Percentiles rank a stretch among this genome's conserved stretches.
Conservation (phyloP, 345 rosid genomes). For the Populus deltoides region DNA sequence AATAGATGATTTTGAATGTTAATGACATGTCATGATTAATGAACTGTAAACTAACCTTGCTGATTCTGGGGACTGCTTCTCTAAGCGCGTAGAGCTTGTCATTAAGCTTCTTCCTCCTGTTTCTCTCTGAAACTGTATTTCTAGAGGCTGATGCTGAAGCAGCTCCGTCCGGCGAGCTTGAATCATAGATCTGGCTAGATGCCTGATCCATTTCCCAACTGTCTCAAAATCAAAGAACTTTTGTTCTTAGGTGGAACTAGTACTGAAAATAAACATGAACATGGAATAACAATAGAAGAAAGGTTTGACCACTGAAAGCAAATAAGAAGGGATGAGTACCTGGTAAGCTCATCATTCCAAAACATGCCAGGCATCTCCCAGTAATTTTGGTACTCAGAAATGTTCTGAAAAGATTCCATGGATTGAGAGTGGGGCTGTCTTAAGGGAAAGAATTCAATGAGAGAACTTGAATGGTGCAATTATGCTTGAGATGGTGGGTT, state of each 20-base stretch:
- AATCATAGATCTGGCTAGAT: slow-evolving; percentile 46
- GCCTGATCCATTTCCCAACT: slow-evolving; percentile 25
- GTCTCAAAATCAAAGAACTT: background rate
- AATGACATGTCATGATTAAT: background rate
- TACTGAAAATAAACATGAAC: no score
- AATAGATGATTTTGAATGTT: no score
- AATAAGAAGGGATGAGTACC: background rate
- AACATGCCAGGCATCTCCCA: slow-evolving; percentile 56
- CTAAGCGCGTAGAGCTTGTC: slow-evolving; percentile 84
- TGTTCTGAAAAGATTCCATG: slow-evolving; percentile 31
- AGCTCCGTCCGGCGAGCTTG: slow-evolving; percentile 93
- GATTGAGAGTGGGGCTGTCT: background rate
- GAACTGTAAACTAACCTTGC: slow-evolving; percentile 45
- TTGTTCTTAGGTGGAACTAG: background rate
- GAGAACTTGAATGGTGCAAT: background rate
- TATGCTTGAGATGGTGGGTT: background rate
- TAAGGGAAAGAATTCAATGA: no score
- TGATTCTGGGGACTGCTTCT: slow-evolving; percentile 89
- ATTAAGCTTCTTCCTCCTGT: slow-evolving; percentile 81
- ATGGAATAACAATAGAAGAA: background rate
- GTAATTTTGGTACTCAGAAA: slow-evolving; percentile 50
- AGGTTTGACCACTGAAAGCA: background rate
- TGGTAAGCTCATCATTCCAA: slow-evolving; percentile 53
- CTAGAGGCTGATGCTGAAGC: slow-evolving; percentile 68
- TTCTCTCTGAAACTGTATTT: slow-evolving; percentile 84